These are phyloP conservation scores for Stylosanthes scabra DNA, from an alignment of 331 rosid genomes.

Conservation along the genomic window DNA sequence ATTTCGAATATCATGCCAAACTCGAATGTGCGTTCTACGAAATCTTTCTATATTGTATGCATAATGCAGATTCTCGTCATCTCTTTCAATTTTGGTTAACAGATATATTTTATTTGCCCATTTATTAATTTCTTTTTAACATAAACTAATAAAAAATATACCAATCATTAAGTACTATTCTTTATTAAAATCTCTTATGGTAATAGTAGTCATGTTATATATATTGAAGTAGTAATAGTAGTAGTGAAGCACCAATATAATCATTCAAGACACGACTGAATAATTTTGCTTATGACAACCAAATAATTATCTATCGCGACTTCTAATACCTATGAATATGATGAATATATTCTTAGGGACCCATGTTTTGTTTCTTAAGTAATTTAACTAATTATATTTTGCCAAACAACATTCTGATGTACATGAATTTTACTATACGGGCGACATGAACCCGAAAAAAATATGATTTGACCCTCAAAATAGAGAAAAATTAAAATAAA, in stretches of 20 bases:
- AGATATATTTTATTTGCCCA: too few relatives aligned
- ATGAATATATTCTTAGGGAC: conserved; percentile 39
- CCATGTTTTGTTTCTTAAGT: conserved; percentile 12
- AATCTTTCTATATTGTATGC: not conserved
- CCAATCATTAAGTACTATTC: too few relatives aligned
- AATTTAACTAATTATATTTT: conserved; percentile 10
- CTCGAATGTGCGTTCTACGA: not conserved
- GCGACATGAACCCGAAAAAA: conserved; percentile 9
- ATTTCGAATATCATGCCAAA: not conserved
- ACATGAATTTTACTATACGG: conserved; percentile 5
- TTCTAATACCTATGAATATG: not conserved
- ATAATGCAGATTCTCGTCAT: conserved; percentile 2
- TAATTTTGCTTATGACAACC: conserved; percentile 39
- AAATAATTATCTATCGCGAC: conserved; percentile 32
- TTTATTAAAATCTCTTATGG: too few relatives aligned
- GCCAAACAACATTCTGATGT: not conserved
- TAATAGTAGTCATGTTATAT: too few relatives aligned
- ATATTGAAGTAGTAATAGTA: not conserved
- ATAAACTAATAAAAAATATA: too few relatives aligned
- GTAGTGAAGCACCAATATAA: conserved; percentile 14
- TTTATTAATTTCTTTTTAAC: too few relatives aligned
- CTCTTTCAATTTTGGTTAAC: not conserved
- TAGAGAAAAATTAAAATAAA: not conserved
- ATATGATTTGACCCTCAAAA: not conserved
- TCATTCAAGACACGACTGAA: conserved; percentile 29